A percentile compares a stretch with the other conserved stretches of the same genome.
phyloP scores from a whole-genome alignment of 176 grass and related monocot species.

The Stipa capillata region DNA sequence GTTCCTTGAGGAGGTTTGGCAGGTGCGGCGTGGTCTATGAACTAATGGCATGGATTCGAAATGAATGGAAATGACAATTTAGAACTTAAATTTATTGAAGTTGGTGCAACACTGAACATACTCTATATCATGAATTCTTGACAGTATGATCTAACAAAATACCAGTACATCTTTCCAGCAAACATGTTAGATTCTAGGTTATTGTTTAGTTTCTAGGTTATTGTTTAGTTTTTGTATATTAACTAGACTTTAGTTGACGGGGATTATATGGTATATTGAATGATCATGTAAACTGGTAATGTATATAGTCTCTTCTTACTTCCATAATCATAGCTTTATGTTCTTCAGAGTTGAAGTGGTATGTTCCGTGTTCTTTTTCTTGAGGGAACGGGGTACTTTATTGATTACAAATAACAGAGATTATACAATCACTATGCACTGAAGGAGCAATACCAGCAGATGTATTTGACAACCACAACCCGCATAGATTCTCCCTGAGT shows the following conservation, averaged over 20 bases:
- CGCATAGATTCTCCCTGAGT: no score
- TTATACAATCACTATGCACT: no score
- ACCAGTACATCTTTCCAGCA: background rate
- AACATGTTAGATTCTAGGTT: background rate
- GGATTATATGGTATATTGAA: background rate
- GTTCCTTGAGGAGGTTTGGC: conserved; percentile 98
- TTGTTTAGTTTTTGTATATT: background rate
- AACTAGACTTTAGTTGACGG: background rate
- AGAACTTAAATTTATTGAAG: background rate
- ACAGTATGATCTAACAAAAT: background rate
- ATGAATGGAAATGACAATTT: background rate
- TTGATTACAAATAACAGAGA: no score
- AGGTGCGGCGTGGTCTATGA: conserved; percentile 41
- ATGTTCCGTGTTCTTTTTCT: conserved; percentile 1
- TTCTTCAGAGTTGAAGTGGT: background rate
- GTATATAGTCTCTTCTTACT: background rate
- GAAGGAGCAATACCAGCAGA: no score
- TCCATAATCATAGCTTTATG: background rate
- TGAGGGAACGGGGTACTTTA: no score
- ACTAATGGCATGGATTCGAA: background rate
- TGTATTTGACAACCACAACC: no score
- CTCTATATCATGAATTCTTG: background rate
- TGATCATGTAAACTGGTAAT: background rate
- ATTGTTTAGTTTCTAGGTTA: background rate
- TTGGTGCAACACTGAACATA: background rate